Percentiles rank a stretch among this genome's conserved stretches.
phyloP scores from a whole-genome alignment of 2,329 filamentous ascomycete species.

The Fusarium torreyae region DNA sequence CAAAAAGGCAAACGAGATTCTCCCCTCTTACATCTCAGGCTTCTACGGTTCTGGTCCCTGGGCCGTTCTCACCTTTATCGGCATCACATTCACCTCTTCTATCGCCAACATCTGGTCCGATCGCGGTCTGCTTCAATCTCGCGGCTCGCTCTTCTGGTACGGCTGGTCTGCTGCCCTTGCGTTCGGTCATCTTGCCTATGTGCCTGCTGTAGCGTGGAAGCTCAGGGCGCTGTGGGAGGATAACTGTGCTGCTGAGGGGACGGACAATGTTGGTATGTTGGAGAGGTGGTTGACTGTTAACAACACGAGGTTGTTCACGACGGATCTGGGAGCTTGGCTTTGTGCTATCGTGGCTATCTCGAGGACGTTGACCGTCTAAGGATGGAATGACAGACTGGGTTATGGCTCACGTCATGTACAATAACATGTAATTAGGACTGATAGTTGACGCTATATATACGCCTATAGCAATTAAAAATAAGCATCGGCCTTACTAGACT shows the following conservation, averaged over 20 bases:
- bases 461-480: too few relatives aligned
- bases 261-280: conserved; percentile 51
- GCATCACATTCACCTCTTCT: conserved; percentile 53
- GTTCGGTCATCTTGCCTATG: conserved; percentile 53
- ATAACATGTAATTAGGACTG: not conserved
- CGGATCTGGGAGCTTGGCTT: conserved; percentile 54
- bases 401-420: not conserved
- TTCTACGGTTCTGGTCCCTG: conserved; percentile 58
- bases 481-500: too few relatives aligned
- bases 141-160: conserved; percentile 54
- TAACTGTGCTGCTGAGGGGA: conserved; percentile 34
- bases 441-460: too few relatives aligned
- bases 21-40: conserved; percentile 60
- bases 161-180: conserved; percentile 52
- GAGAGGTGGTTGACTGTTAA: conserved; percentile 54
- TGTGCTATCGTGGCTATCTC: conserved; percentile 53
- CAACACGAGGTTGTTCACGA: conserved; percentile 52
- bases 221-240: conserved; percentile 53
- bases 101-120: conserved; percentile 48
- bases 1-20: conserved; percentile 53
- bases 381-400: not conserved
- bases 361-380: conserved; percentile 43
- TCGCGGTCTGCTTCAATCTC: conserved; percentile 41
- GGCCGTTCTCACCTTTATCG: conserved; percentile 54
- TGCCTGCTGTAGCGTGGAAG: conserved; percentile 53